phyloP scores from a whole-genome alignment of 345 rosid species.

The Gossypium raimondii region DNA sequence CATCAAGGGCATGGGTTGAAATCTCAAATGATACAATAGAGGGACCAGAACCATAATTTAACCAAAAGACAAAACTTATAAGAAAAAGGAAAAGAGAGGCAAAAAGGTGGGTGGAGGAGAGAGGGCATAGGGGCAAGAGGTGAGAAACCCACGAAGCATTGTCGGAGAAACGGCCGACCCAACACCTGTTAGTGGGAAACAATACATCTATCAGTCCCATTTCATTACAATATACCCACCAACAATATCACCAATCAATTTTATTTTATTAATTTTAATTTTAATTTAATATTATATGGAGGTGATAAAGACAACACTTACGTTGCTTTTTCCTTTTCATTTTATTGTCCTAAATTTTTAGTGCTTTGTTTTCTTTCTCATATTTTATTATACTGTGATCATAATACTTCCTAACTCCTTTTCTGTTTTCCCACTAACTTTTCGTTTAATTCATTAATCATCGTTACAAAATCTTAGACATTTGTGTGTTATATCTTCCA shows the following conservation, averaged over 20 bases:
- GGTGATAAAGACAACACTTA: conserved; percentile 28
- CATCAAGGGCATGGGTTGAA: too few species aligned
- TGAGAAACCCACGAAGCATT: conserved; percentile 29
- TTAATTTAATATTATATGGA: not conserved
- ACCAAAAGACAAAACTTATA: not conserved
- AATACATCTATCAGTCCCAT: not conserved
- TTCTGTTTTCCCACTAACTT: not conserved
- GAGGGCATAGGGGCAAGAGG: not conserved
- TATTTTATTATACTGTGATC: not conserved
- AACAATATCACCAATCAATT: not conserved
- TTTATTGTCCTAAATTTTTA: conserved; percentile 17
- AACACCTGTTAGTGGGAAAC: conserved; percentile 43
- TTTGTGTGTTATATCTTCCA: not conserved
- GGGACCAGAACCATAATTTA: too few species aligned
- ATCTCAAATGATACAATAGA: too few species aligned
- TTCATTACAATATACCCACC: not conserved
- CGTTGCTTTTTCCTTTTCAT: conserved; percentile 11
- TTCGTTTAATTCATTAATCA: not conserved
- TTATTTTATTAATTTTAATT: too few species aligned
- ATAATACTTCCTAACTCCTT: not conserved
- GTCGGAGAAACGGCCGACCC: conserved; percentile 38
- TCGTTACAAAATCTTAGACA: not conserved
- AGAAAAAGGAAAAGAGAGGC: too few species aligned
- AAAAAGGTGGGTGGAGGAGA: not conserved
- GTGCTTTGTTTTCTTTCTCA: not conserved